Evolutionary conservation across 2,329 filamentous ascomycete genomes (phyloP).

Genomic region (Stagonosporopsis rhizophila): DNA sequence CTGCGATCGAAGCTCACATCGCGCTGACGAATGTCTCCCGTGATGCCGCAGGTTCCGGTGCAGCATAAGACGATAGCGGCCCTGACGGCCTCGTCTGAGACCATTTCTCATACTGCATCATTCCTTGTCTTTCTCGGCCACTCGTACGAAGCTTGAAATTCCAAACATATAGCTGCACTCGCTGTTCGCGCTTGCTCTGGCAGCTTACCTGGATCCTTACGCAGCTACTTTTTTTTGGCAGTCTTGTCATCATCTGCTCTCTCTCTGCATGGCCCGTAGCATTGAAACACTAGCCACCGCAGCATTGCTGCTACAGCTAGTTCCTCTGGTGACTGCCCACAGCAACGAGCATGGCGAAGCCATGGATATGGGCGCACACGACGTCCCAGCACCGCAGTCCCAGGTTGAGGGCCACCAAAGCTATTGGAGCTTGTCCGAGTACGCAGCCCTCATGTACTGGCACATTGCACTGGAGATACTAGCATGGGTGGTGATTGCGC

Average conservation of each 20-base stretch:
- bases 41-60: conserved; percentile 38
- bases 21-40: conserved; percentile 38
- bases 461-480: conserved; percentile 75
- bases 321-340: conserved; percentile 53
- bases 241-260: conserved; percentile 4
- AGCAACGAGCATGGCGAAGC: conserved; percentile 45
- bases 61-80: conserved; percentile 22
- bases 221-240: not conserved
- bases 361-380: conserved; percentile 36
- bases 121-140: conserved; percentile 2
- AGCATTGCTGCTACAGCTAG: conserved; percentile 50
- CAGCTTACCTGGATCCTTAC: not conserved
- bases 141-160: conserved; percentile 5
- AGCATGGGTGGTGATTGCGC: conserved; percentile 76
- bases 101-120: not conserved
- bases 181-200: conserved; percentile 2
- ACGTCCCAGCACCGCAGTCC: conserved; percentile 25
- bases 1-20: conserved; percentile 27
- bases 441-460: conserved; percentile 66
- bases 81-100: conserved; percentile 8
- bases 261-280: conserved; percentile 38
- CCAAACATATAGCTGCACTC: conserved; percentile 7
- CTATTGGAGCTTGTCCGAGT: conserved; percentile 66
- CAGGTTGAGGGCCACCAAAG: conserved; percentile 48
- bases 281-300: conserved; percentile 37